Evolutionary conservation across 2,329 filamentous ascomycete genomes (phyloP).

Genomic region (Colletotrichum lupini): DNA sequence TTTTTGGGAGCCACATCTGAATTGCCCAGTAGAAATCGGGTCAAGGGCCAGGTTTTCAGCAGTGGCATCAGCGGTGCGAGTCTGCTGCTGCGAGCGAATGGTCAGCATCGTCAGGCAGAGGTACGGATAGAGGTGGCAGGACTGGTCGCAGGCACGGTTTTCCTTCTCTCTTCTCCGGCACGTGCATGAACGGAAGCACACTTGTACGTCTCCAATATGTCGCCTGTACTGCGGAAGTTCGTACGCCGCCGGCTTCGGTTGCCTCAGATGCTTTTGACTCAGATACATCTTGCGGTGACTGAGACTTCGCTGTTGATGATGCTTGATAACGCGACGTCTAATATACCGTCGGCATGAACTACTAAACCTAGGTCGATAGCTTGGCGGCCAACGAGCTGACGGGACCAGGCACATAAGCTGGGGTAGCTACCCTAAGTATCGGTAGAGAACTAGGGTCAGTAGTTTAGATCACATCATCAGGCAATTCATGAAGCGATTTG

Average conservation of each 20-base stretch:
- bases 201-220: slow-evolving; percentile 2
- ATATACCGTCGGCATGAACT: not conserved
- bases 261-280: slow-evolving; percentile 1
- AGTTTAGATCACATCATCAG: slow-evolving; percentile 19
- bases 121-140: not conserved
- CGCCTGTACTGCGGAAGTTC: slow-evolving; percentile 1
- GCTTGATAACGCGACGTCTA: not conserved
- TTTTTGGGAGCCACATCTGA: slow-evolving; percentile 15
- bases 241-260: slow-evolving; percentile 14
- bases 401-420: slow-evolving; percentile 12
- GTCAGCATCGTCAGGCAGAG: slow-evolving; percentile 10
- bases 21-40: slow-evolving; percentile 28
- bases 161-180: not conserved
- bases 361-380: not conserved
- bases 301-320: not conserved
- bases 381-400: not conserved
- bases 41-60: slow-evolving; percentile 3
- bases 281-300: not conserved
- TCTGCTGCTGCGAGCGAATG: slow-evolving; percentile 2
- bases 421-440: slow-evolving; percentile 23
- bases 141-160: not conserved
- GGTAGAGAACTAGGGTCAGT: slow-evolving; percentile 2
- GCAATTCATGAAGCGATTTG: not conserved
- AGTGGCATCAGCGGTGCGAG: slow-evolving; percentile 27
- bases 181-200: slow-evolving; percentile 15